Conservation (phyloP, 2,329 filamentous ascomycete genomes). For the Verticillium nubilum region DNA sequence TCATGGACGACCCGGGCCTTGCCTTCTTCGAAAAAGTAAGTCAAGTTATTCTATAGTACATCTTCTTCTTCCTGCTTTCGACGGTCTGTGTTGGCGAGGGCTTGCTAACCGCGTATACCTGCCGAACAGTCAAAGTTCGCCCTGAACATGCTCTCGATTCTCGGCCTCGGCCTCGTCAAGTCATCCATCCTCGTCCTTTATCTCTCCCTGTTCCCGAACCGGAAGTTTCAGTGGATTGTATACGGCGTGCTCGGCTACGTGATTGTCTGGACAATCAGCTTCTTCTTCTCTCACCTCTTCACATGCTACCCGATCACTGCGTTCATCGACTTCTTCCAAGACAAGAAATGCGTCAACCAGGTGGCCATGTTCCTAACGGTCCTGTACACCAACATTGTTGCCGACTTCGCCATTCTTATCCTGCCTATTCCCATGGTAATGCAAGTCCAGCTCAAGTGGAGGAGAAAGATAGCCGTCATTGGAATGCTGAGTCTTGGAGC, state of each 20-base stretch:
- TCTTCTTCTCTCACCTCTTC: conserved; percentile 20
- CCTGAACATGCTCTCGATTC: conserved; percentile 20
- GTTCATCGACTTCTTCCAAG: conserved; percentile 17
- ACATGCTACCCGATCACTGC: conserved; percentile 18
- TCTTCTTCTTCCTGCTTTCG: not conserved
- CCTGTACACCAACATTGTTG: conserved; percentile 15
- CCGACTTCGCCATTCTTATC: conserved; percentile 18
- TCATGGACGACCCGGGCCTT: conserved; percentile 10
- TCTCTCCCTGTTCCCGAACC: conserved; percentile 22
- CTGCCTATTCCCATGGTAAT: conserved; percentile 20
- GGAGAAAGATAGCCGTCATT: conserved; percentile 18
- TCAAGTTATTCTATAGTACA: not conserved
- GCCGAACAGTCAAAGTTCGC: conserved; percentile 6
- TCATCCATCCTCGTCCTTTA: conserved; percentile 27
- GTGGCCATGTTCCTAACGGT: conserved; percentile 15
- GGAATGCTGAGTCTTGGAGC: conserved; percentile 19
- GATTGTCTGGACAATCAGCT: conserved; percentile 15
- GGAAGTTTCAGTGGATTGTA: conserved; percentile 18
- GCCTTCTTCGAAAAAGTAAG: conserved; percentile 8
- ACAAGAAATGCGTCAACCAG: conserved; percentile 16
- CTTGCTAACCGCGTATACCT: not conserved
- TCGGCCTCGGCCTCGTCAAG: conserved; percentile 24
- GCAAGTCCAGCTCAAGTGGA: conserved; percentile 16
- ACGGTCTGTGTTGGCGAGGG: not conserved
- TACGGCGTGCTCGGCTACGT: conserved; percentile 18